Evolutionary conservation across 352 stramenopile species (phyloP).

Genomic region (Phytophthora cactorum): DNA sequence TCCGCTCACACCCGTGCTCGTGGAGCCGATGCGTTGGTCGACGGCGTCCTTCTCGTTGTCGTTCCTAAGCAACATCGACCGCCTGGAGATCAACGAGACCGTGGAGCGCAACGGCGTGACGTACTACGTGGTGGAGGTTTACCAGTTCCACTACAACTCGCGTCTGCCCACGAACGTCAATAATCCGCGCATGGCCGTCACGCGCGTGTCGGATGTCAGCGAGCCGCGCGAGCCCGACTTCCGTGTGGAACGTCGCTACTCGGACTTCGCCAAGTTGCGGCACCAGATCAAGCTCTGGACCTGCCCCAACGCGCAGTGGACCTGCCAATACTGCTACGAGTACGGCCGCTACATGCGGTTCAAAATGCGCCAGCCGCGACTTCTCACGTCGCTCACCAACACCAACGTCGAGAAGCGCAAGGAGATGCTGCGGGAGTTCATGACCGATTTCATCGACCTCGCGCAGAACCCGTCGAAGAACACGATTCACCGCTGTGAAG

Average conservation of each 20-base stretch:
- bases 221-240: slow-evolving; percentile 49
- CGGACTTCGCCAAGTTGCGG: slow-evolving; percentile 62
- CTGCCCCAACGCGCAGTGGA: slow-evolving; percentile 53
- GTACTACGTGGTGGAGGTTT: slow-evolving; percentile 67
- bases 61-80: slow-evolving; percentile 64
- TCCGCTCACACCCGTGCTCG: slow-evolving; percentile 41
- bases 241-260: slow-evolving; percentile 65
- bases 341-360: slow-evolving; percentile 64
- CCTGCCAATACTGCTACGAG: slow-evolving; percentile 68
- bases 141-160: slow-evolving; percentile 57
- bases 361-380: slow-evolving; percentile 49
- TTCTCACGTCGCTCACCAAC: slow-evolving; percentile 45
- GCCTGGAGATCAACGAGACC: slow-evolving; percentile 56
- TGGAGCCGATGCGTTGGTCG: slow-evolving; percentile 51
- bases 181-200: slow-evolving; percentile 42
- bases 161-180: slow-evolving; percentile 53
- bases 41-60: slow-evolving; percentile 36
- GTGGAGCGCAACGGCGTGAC: slow-evolving; percentile 46
- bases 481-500: slow-evolving; percentile 47
- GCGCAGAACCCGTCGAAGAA: slow-evolving; percentile 48
- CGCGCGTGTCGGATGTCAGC: slow-evolving; percentile 26
- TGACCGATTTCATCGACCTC: slow-evolving; percentile 57
- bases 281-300: slow-evolving; percentile 49
- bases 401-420: slow-evolving; percentile 51
- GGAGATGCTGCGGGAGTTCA: slow-evolving; percentile 54